A percentile compares a stretch with the other conserved stretches of the same genome.
Conservation (phyloP, 805 yeast genomes). For the Cyberlindnera subsufficiens region DNA sequence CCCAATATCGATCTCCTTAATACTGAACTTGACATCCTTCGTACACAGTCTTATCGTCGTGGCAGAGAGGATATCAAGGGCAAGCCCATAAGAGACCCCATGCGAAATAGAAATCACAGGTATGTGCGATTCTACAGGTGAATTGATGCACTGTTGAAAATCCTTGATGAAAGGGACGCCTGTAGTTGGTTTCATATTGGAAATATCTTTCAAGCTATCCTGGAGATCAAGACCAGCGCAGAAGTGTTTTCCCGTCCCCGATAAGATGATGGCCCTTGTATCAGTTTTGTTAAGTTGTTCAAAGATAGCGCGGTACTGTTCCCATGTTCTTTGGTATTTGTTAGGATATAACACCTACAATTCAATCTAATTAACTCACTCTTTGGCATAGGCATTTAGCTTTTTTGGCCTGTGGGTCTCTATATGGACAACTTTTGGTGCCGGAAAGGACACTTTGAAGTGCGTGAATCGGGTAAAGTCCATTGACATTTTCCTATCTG, state of each 20-base stretch:
- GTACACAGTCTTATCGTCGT: conserved; percentile 53
- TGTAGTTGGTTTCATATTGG: conserved; percentile 20
- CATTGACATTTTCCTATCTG: no score
- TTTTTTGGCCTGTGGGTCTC: conserved; percentile 55
- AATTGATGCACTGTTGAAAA: conserved; percentile 53
- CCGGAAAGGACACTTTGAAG: conserved; percentile 12
- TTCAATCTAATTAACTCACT: conserved; percentile 1
- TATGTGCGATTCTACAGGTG: conserved; percentile 39
- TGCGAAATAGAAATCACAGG: conserved; percentile 67
- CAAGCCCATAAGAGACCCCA: conserved; percentile 63
- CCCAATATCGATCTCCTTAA: conserved; percentile 69
- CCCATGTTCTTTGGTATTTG: conserved; percentile 37
- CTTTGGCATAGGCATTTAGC: conserved; percentile 52
- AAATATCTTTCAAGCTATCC: conserved; percentile 7
- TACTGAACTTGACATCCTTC: conserved; percentile 45
- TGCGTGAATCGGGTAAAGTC: conserved; percentile 10
- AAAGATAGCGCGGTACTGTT: conserved; percentile 47
- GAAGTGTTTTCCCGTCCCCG: conserved; percentile 51
- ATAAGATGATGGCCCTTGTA: conserved; percentile 50
- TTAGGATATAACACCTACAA: background rate
- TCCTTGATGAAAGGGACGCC: conserved; percentile 36
- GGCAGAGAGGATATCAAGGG: conserved; percentile 58
- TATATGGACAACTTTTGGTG: conserved; percentile 42
- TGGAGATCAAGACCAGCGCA: conserved; percentile 63
- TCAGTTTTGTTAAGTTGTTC: conserved; percentile 33